Evolutionary conservation across 2,329 filamentous ascomycete genomes (phyloP).

Genomic region (Neurospora sp.): DNA sequence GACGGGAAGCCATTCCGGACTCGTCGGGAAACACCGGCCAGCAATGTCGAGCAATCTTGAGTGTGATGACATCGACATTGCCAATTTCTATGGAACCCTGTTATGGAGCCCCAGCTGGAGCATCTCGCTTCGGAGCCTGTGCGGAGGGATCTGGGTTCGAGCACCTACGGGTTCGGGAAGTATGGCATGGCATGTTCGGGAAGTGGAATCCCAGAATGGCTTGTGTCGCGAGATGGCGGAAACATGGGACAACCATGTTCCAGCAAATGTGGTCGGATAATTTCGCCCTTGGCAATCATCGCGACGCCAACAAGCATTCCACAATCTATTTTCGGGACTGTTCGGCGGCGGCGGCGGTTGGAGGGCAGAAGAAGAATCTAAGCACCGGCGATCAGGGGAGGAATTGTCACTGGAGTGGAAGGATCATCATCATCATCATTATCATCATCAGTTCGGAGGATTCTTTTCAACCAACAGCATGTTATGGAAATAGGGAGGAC

Average conservation of each 20-base stretch:
- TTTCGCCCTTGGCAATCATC: background rate
- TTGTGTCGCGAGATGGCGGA: background rate
- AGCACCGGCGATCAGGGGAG: background rate
- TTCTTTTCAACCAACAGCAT: background rate
- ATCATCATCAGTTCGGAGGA: background rate
- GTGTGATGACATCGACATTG: background rate
- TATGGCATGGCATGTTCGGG: background rate
- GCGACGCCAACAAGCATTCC: background rate
- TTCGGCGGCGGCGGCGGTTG: background rate
- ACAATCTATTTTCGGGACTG: background rate
- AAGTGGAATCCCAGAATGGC: background rate
- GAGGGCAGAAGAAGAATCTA: background rate
- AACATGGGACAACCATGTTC: background rate
- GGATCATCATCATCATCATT: background rate
- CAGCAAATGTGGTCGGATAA: background rate
- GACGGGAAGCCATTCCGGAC: background rate
- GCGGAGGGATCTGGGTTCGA: background rate
- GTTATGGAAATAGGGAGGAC: background rate
- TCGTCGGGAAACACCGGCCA: background rate
- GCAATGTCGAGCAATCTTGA: background rate
- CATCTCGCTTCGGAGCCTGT: background rate
- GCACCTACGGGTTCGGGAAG: background rate
- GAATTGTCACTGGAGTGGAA: background rate
- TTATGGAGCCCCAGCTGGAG: background rate
- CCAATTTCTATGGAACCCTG: background rate